Evolutionary conservation across 352 stramenopile genomes (phyloP).

Genomic region (Globisporangium irregulare): DNA sequence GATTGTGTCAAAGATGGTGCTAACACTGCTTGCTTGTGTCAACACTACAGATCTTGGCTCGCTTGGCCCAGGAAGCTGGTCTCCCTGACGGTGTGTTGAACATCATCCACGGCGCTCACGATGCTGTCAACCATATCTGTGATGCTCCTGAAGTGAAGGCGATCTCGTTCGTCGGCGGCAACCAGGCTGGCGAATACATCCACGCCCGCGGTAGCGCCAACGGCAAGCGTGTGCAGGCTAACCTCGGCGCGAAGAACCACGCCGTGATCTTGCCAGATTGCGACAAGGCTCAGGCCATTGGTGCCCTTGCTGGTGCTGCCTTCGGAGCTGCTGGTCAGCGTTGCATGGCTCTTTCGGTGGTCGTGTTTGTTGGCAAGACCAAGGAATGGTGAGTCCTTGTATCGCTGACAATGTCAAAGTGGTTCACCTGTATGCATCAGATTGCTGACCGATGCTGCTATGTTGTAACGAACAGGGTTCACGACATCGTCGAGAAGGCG

Average conservation of each 20-base stretch:
- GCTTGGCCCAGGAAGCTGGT: conserved; percentile 91
- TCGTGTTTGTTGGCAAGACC: conserved; percentile 94
- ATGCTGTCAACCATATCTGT: conserved; percentile 95
- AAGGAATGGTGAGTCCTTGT: conserved; percentile 69
- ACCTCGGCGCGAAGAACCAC: conserved; percentile 98
- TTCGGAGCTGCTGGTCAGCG: conserved; percentile 97
- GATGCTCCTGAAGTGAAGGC: conserved; percentile 92
- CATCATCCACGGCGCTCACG: conserved; percentile 87
- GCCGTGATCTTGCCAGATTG: conserved; percentile 94
- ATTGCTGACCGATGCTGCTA: neutral
- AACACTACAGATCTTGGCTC: conserved; percentile 76
- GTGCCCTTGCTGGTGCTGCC: conserved; percentile 87
- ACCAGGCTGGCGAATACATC: conserved; percentile 94
- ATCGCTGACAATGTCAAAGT: neutral
- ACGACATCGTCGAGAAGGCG: conserved; percentile 89
- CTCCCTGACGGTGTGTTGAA: conserved; percentile 95
- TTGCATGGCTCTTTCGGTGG: conserved; percentile 97
- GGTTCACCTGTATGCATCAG: conserved; percentile 3
- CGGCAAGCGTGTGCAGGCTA: conserved; percentile 95
- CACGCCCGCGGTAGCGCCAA: conserved; percentile 81
- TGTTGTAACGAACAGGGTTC: conserved; percentile 34
- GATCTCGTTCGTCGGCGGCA: conserved; percentile 96
- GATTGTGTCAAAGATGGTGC: neutral
- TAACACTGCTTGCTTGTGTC: neutral
- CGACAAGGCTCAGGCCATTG: conserved; percentile 88